phyloP scores from a whole-genome alignment of 306 rosid species.

The Vachellia pachyceras region DNA sequence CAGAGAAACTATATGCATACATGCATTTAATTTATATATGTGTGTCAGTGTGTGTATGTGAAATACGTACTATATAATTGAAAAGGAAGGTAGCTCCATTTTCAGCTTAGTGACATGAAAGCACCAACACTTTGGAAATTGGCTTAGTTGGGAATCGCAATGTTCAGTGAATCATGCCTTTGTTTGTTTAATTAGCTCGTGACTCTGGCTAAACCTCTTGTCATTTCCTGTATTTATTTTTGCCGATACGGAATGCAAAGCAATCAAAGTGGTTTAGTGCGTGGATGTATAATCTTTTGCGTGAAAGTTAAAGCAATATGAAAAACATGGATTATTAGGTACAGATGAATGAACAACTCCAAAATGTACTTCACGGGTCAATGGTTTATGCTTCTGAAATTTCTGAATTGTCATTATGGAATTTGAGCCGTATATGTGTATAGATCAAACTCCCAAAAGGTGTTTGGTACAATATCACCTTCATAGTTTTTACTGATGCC shows the following conservation, averaged over 20 bases:
- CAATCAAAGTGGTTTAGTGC: not conserved
- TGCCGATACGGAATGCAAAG: conserved; percentile 5
- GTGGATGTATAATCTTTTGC: not conserved
- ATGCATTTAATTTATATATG: too few species aligned
- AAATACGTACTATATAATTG: too few species aligned
- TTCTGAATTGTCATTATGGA: too few species aligned
- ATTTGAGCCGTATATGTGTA: too few species aligned
- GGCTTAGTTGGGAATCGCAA: not conserved
- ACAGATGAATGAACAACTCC: not conserved
- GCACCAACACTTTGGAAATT: not conserved
- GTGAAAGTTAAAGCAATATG: conserved; percentile 7
- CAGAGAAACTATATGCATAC: too few species aligned
- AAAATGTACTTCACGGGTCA: not conserved
- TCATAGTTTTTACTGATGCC: not conserved
- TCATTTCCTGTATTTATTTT: too few species aligned
- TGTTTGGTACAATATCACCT: conserved; percentile 1
- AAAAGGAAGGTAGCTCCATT: not conserved
- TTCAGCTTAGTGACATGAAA: not conserved
- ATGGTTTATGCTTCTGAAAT: not conserved
- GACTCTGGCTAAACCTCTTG: not conserved
- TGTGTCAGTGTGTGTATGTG: too few species aligned
- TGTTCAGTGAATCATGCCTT: not conserved
- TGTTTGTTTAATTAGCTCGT: not conserved
- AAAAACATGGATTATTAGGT: not conserved
- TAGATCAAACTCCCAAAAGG: not conserved